Base-by-base conservation (phyloP, 176 grass and related monocot species). In the Themeda triandra region DNA sequence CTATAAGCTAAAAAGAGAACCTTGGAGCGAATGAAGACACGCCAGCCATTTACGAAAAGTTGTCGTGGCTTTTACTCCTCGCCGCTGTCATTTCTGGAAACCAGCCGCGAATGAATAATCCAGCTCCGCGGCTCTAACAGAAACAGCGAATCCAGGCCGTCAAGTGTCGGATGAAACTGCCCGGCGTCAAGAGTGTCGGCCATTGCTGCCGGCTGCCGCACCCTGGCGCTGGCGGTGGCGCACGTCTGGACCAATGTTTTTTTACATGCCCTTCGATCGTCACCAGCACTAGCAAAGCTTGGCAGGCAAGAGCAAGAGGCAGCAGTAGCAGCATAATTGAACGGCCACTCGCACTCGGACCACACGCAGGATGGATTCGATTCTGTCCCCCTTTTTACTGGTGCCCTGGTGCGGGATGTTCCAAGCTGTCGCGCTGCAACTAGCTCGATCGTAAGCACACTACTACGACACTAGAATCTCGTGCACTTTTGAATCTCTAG, bases 251-350 rank as follows among this genome's bases (percentile, higher is more conserved):
- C 69, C 15, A 40, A 15, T 27, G 10, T 18, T 17, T 45, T 45
- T 66, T 54, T 48, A 30, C 45, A 74, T 74, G 62, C 58, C 67
- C 73, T 79, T 79, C n/a, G n/a, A n/a, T n/a, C 36, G 74, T 90
- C 88, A 79, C 18, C 25, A 15, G 62, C 62, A 64, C 62, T 64
- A 64, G 62, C 62, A 64, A 23, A 23, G 35, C 62, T 13, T 56
- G 72, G 59, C 78, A 49, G 63, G 78, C 78, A 80, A 60, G 66
- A 60, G 78, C 78, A 80, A 60, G 66, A 60, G 66, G 13, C 8
- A 39, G 66, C 23, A 72, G 73, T 44, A 33, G 51, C 21, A 90
- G 74, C 80, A 87, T 87, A 48, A 90, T 90, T 83, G 75, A 90
- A 63, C 30, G 9, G 37, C 74, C 88, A 87, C 88, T 75, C 58